Base-by-base conservation (phyloP, 192 early-diverging fungal species). In the Dissophora globulifera region DNA sequence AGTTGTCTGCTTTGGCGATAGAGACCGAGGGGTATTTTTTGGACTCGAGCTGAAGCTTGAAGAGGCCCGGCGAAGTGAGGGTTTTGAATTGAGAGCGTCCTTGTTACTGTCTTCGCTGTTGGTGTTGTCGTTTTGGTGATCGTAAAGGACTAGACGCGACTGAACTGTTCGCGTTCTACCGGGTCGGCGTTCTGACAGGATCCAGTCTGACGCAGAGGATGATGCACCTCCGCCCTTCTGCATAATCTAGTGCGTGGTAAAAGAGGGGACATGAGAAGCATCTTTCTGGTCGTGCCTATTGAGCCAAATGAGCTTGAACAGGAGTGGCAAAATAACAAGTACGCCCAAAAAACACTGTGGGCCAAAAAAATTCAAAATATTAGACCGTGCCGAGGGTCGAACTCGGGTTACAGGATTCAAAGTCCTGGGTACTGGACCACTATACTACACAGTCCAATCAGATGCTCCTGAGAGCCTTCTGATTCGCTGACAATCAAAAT, bases 401-500 rank as follows among this genome's bases (percentile, higher is more conserved):
- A 70, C 68, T 70, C 68, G 68, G 58, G 68, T 70, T 62, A 61
- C 68, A 52, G 57, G 68, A 70, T 70, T 70, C 68, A 70, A 70
- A 70, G 68, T 70, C 68, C 57, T 52, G 58, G 42, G 68, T 70
- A 70, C 58, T 70, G 58, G 66, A 69, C 67, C 67, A 49, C 67
- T 69, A 69, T 69, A 69, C 67, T 69, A 69, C 55, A 58, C 67
- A 69, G 55, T 58, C 67, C 5, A 5, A 4, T 13, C 17, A 45
- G 3, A 19, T 17, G 16, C 13, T 9, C 9, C 29, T 19, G 43
- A 51, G 32, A 30, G 16, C 9, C 29, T 29, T 58, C 43, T 58
- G 43, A 47, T 56, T 56, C 54, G 54, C 19, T n/a, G 45, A 47
- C 13, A 13, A 13, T 38, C n/a, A n/a, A n/a, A 38, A 38, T 38